phyloP scores from a whole-genome alignment of 441 rosid species.

The Adansonia gregorii region DNA sequence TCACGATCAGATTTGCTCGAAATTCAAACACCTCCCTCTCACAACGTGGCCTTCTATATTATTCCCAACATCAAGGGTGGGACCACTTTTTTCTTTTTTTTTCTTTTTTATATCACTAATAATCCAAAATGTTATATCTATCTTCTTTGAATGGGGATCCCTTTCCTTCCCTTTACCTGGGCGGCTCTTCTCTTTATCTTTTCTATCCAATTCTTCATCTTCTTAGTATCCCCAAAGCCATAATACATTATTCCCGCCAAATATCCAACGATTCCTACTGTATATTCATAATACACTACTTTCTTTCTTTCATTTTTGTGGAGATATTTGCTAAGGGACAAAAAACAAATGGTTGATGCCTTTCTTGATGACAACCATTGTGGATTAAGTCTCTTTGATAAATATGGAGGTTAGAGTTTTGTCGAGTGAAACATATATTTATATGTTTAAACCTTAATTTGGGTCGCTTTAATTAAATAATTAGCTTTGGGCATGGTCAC shows the following conservation, averaged over 20 bases:
- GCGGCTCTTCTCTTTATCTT: not conserved
- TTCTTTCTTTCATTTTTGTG: too few relatives aligned
- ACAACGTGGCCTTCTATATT: not conserved
- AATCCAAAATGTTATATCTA: not conserved
- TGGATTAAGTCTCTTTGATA: not conserved
- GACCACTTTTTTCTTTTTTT: slow-evolving; percentile 18
- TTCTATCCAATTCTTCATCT: not conserved
- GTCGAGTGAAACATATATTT: not conserved
- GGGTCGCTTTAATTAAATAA: too few relatives aligned
- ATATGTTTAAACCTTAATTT: not conserved
- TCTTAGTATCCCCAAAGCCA: not conserved
- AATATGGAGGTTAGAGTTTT: not conserved
- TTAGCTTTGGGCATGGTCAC: not conserved
- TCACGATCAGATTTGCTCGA: not conserved
- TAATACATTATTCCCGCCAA: not conserved
- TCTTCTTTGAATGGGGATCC: not conserved
- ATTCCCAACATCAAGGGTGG: not conserved
- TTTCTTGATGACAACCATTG: not conserved
- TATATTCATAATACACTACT: too few relatives aligned
- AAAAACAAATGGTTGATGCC: slow-evolving; percentile 2
- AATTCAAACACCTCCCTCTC: not conserved
- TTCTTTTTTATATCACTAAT: not conserved
- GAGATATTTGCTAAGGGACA: not conserved
- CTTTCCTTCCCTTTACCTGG: not conserved
- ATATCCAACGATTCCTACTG: too few relatives aligned